Percentiles rank a stretch among this genome's conserved stretches.
These are phyloP conservation scores for Lentinula lateritia DNA, from an alignment of 768 basidiomycete genomes.

Conservation along the genomic window DNA sequence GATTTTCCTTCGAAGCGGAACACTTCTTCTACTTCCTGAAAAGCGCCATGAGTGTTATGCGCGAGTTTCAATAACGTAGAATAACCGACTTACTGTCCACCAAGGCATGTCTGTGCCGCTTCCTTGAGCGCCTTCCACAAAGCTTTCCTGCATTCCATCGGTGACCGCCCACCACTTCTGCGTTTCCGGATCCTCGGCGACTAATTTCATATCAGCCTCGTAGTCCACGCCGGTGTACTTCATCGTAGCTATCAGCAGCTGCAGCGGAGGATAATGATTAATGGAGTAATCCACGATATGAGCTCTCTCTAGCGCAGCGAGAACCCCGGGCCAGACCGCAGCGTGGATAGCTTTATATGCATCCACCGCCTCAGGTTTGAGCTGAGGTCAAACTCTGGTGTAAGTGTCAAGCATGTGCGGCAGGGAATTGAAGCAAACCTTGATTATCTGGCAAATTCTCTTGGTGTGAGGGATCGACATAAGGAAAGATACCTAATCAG, in stretches of 20 bases:
- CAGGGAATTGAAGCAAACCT: slow-evolving; percentile 34
- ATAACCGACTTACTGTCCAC: slow-evolving; percentile 47
- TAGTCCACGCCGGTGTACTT: slow-evolving; percentile 68
- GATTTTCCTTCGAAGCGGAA: slow-evolving; percentile 56
- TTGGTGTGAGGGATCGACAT: slow-evolving; percentile 31
- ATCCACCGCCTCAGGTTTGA: slow-evolving; percentile 44
- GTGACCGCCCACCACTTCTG: slow-evolving; percentile 74
- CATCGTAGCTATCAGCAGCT: slow-evolving; percentile 74
- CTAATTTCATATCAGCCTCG: slow-evolving; percentile 56
- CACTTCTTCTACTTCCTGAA: slow-evolving; percentile 55
- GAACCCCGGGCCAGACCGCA: slow-evolving; percentile 6
- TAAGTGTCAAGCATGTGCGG: no score
- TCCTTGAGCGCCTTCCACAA: slow-evolving; percentile 63
- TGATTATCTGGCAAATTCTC: slow-evolving; percentile 71
- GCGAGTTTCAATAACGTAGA: background rate
- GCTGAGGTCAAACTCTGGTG: slow-evolving; percentile 25
- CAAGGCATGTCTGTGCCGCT: slow-evolving; percentile 66
- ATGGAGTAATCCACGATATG: slow-evolving; percentile 77
- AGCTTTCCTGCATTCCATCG: slow-evolving; percentile 74
- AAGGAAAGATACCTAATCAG: no score
- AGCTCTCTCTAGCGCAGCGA: slow-evolving; percentile 31
- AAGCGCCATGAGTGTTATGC: background rate
- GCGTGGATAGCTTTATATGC: slow-evolving; percentile 32
- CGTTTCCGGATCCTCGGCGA: slow-evolving; percentile 66
- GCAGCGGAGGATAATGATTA: slow-evolving; percentile 55